Conservation (phyloP, 192 early-diverging fungal species). For the Neocallimastix lanati region DNA sequence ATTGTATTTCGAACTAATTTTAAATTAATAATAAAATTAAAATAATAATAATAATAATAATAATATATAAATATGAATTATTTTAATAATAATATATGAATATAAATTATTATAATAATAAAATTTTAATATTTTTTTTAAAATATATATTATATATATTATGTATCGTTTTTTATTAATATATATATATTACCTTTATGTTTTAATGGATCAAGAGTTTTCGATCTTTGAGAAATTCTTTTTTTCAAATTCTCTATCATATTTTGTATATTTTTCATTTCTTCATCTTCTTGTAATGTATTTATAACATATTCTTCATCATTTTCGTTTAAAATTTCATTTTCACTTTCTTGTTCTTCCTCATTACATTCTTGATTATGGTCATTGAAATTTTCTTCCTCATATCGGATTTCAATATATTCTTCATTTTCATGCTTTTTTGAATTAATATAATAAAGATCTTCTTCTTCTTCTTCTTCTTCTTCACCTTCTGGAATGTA, state of each 20-base stretch:
- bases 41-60: too few relatives aligned
- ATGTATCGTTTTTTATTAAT: too few relatives aligned
- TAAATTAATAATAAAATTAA: too few relatives aligned
- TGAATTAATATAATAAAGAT: background rate
- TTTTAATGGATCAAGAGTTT: background rate
- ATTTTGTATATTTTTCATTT: background rate
- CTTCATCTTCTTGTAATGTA: background rate
- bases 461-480: background rate
- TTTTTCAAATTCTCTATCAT: background rate
- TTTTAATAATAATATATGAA: too few relatives aligned
- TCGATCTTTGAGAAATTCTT: background rate
- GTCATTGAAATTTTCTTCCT: too few relatives aligned
- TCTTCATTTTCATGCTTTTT: too few relatives aligned
- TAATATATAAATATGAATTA: too few relatives aligned
- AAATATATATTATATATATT: too few relatives aligned
- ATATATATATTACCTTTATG: background rate
- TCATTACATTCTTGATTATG: background rate
- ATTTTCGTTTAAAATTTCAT: background rate
- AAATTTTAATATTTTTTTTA: too few relatives aligned
- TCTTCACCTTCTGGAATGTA: background rate
- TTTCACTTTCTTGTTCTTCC: background rate
- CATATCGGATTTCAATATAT: too few relatives aligned
- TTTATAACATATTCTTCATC: background rate
- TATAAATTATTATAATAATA: too few relatives aligned
- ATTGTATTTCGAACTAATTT: background rate